Percentiles rank a stretch among this genome's conserved stretches.
Evolutionary conservation across 192 early-diverging fungal species (phyloP).

Genomic region (Coemansia sp.): DNA sequence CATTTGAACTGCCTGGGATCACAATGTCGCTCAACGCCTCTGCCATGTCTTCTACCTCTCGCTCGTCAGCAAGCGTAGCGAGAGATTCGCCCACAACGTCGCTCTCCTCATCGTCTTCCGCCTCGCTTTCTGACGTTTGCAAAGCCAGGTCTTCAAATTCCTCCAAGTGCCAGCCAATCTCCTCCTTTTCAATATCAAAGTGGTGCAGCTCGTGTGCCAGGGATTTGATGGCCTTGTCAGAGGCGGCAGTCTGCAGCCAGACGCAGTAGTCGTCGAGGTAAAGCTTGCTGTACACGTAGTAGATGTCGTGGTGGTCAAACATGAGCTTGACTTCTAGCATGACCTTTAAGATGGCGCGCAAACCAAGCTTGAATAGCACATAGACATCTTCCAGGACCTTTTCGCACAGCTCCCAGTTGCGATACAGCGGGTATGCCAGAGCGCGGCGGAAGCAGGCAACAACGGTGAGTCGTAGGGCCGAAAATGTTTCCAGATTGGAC

Average conservation of each 20-base stretch:
- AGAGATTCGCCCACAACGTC: background rate
- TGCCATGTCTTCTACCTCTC: background rate
- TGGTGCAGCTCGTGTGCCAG: conserved; percentile 80
- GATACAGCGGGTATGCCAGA: conserved; percentile 82
- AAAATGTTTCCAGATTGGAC: conserved; percentile 70
- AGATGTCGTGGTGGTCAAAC: conserved; percentile 82
- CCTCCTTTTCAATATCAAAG: conserved; percentile 63
- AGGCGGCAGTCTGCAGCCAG: conserved; percentile 80
- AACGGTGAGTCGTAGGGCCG: conserved; percentile 59
- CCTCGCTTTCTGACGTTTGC: conserved; percentile 53
- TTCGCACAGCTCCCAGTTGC: conserved; percentile 71
- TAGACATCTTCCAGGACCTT: conserved; percentile 80
- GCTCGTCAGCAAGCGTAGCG: background rate
- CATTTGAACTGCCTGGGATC: background rate
- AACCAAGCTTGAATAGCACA: conserved; percentile 78
- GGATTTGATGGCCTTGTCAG: conserved; percentile 68
- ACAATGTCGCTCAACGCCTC: background rate
- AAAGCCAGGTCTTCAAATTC: conserved; percentile 69
- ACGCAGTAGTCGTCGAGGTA: conserved; percentile 95
- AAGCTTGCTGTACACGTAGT: conserved; percentile 84
- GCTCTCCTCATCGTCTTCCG: conserved; percentile 2
- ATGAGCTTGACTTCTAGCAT: conserved; percentile 76
- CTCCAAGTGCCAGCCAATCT: conserved; percentile 76
- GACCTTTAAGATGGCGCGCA: conserved; percentile 71
- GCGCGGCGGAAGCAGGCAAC: conserved; percentile 72